These are phyloP conservation scores for Suillus tomentosus DNA, from an alignment of 768 basidiomycete genomes.

Conservation along the genomic window DNA sequence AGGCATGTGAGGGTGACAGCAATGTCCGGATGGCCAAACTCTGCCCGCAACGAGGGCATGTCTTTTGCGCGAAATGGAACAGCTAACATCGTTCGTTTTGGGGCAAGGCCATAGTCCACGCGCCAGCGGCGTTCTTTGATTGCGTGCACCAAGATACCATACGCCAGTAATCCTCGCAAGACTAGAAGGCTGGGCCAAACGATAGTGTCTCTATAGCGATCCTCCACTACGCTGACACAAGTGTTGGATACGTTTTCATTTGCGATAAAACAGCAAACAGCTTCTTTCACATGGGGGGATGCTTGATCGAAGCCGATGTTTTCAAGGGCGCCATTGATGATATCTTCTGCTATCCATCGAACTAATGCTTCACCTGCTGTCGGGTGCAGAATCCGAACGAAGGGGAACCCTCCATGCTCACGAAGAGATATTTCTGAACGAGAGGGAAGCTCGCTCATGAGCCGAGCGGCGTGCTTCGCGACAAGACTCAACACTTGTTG, in stretches of 20 bases:
- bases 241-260: constrained; percentile 6
- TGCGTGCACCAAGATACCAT: background rate
- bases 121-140: constrained; percentile 1
- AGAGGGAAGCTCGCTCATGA: constrained; percentile 11
- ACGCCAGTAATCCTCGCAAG: background rate
- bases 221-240: constrained; percentile 14
- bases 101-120: background rate
- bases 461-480: constrained; percentile 16
- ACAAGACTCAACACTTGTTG: constrained; percentile 34
- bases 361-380: constrained; percentile 16
- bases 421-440: constrained; percentile 22
- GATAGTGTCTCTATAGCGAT: background rate
- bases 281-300: background rate
- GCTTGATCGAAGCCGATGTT: constrained; percentile 4
- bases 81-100: background rate
- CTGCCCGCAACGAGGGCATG: background rate
- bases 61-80: background rate
- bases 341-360: constrained; percentile 12
- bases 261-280: constrained; percentile 29
- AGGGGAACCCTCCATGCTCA: constrained; percentile 13
- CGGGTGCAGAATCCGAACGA: constrained; percentile 17
- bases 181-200: background rate
- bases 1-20: background rate
- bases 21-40: background rate
- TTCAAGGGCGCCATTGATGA: constrained; percentile 13